phyloP scores from a whole-genome alignment of 257 asterid species.

The Penstemon davidsonii region DNA sequence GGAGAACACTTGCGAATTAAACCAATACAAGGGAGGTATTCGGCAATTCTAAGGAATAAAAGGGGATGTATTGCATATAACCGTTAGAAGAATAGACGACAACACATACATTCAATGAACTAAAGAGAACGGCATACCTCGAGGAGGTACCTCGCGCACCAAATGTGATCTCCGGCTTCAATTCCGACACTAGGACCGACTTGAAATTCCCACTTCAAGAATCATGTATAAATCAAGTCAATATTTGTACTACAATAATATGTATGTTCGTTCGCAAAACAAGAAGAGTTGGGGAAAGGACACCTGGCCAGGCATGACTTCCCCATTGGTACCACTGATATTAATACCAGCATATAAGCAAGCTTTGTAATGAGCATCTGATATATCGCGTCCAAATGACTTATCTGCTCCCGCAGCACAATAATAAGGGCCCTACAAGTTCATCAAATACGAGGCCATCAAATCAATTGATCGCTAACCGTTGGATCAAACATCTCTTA shows the following conservation, averaged over 20 bases:
- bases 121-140: conserved; percentile 54
- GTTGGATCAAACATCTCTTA: not conserved
- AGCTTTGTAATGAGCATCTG: conserved; percentile 97
- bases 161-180: conserved; percentile 94
- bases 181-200: conserved; percentile 97
- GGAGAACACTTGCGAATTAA: too few relatives aligned
- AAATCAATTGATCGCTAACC: conserved; percentile 4
- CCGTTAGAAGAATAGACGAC: too few relatives aligned
- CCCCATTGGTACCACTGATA: conserved; percentile 96
- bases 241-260: not conserved
- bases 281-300: conserved; percentile 21
- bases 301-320: conserved; percentile 99
- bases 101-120: not conserved
- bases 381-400: conserved; percentile 94
- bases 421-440: conserved; percentile 86
- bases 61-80: too few relatives aligned
- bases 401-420: conserved; percentile 95
- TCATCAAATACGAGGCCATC: conserved; percentile 21
- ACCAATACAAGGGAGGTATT: too few relatives aligned
- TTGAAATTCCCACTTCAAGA: conserved; percentile 94
- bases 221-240: conserved; percentile 12
- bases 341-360: conserved; percentile 97
- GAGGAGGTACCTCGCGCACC: conserved; percentile 95
- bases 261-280: not conserved
- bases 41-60: too few relatives aligned